Evolutionary conservation across 306 rosid genomes (phyloP).

Genomic region (Aeschynomene evenia): DNA sequence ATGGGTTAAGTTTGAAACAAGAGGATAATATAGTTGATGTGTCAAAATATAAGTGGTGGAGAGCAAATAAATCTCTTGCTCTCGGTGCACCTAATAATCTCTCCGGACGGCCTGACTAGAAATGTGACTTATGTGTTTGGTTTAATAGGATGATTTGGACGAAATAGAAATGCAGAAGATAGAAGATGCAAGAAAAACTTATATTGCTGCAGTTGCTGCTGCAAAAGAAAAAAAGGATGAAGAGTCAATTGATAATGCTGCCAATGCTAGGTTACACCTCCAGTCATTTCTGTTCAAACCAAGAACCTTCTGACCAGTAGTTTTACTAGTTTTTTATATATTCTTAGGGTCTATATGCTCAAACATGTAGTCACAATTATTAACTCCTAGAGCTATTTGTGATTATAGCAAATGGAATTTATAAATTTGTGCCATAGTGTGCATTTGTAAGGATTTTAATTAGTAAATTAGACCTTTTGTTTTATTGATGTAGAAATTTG

Average conservation of each 20-base stretch:
- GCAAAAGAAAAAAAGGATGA: conserved; percentile 71
- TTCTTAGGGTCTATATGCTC: not conserved
- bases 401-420: not conserved
- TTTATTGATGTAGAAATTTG: not conserved
- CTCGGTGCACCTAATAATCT: too few relatives aligned
- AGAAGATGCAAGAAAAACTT: conserved; percentile 67
- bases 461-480: not conserved
- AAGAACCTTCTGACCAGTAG: conserved; percentile 9
- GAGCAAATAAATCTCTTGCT: too few relatives aligned
- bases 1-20: too few relatives aligned
- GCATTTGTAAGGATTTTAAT: not conserved
- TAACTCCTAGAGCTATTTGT: not conserved
- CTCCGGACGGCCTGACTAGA: too few relatives aligned
- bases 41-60: too few relatives aligned
- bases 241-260: conserved; percentile 62
- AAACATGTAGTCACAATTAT: not conserved
- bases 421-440: not conserved
- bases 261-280: conserved; percentile 58
- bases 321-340: not conserved
- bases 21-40: too few relatives aligned
- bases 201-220: conserved; percentile 48
- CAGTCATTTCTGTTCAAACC: conserved; percentile 51
- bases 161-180: conserved; percentile 22
- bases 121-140: conserved; percentile 2
- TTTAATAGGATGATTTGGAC: conserved; percentile 40